Conservation (phyloP, 352 stramenopile species). For the Globisporangium cylindrosporum region DNA sequence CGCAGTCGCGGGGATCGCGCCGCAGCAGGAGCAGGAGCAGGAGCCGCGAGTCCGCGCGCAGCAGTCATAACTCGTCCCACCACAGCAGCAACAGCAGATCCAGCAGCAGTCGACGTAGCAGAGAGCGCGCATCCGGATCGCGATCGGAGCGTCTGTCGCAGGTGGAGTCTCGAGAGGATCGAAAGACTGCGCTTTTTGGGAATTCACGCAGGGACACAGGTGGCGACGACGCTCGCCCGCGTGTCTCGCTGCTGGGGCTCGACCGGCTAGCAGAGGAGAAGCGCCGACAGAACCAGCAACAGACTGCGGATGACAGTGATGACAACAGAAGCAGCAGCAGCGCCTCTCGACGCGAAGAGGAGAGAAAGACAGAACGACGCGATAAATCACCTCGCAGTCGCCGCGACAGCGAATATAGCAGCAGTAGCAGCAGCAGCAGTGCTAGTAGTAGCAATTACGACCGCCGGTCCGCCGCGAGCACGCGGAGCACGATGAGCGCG, state of each 20-base stretch:
- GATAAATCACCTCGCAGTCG: background rate
- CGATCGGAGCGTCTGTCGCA: slow-evolving; percentile 5
- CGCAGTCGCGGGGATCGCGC: slow-evolving; percentile 8
- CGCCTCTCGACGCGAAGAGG: background rate
- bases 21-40: slow-evolving; percentile 24
- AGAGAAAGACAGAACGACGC: background rate
- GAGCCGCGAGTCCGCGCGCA: slow-evolving; percentile 18
- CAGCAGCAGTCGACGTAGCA: slow-evolving; percentile 8
- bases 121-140: background rate
- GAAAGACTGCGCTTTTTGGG: slow-evolving; percentile 26
- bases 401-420: background rate
- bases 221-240: background rate
- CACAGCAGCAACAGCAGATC: slow-evolving; percentile 1
- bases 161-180: slow-evolving; percentile 6
- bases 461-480: slow-evolving; percentile 14
- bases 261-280: slow-evolving; percentile 65
- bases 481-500: slow-evolving; percentile 20
- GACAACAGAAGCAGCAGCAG: background rate
- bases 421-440: background rate
- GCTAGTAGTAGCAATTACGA: background rate
- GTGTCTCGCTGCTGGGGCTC: slow-evolving; percentile 50
- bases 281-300: slow-evolving; percentile 31
- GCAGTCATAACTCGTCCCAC: slow-evolving; percentile 16
- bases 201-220: slow-evolving; percentile 12
- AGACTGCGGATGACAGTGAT: background rate